Base-by-base conservation (phyloP, 805 yeast genomes). In the Grigorovia yakushimaensis region DNA sequence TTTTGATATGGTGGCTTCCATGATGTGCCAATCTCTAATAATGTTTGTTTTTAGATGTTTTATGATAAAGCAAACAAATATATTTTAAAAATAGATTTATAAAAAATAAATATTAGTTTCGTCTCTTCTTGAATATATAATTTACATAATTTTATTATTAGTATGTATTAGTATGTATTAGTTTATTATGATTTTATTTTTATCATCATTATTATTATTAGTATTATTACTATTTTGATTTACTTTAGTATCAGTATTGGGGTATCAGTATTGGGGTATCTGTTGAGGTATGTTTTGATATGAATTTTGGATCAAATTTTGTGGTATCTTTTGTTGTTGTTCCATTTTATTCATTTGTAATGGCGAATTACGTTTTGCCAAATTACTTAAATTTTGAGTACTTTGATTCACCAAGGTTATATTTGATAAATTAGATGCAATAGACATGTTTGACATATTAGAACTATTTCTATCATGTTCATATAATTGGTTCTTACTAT, bases 371-470 rank as follows among this genome's bases (percentile, higher is more conserved):
- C 33, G 33, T 27, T 27, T 36, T 30, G 5, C 30, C 8, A 27
- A 21, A 19, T 42, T 27, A 36, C 13, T 30, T 36, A 35, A 35
- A 19, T 35, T 30, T 15, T 19, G 21, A 33, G 44, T 33, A 30
- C 45, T 37, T 5, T 18, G 19, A 13, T 46, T 49, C 2, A 47
- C 46, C 20, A 52, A 46, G 11, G 55, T 59, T 50, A 46, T 46
- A 13, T 53, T 47, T 45, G 54, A 50, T 41, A 50, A 21, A 44
- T 52, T 52, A 17, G 55, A 52, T 27, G 45, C 49, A 19, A 50
- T 41, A 4, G 54, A 51, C 27, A 51, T 38, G 13, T 27, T 41
- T 2, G 54, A 51, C 27, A 51, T 38, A 27, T 27, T 27, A 1
- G 38, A 27, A 10, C 17, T 18, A 41, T 41, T 36, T 30, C 43